Base-by-base conservation (phyloP, 306 rosid species). In the Alnus rubra region DNA sequence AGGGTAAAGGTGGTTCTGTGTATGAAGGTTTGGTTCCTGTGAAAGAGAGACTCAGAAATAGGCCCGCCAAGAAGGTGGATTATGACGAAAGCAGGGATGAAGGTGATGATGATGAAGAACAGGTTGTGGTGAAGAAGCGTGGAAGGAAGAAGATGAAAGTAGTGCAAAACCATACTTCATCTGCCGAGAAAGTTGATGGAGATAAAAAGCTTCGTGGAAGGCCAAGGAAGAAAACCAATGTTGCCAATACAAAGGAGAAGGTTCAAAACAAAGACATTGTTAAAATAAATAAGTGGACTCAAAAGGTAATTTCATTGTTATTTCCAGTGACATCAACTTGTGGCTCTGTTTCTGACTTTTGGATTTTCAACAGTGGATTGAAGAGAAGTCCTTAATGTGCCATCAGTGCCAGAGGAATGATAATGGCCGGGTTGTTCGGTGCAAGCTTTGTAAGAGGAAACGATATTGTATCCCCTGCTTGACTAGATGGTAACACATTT, bases 331-430 rank as follows among this genome's bases (percentile, higher is more conserved):
- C 45, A 42, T 42, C 45, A 1, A 5, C 1, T 42, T 42, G 45
- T 42, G 8, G 7, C 45, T 42, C 45, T 42, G 74, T 49, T 78
- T 78, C 49, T 39, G 49, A 78, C 39, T 4, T 33, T 80, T 28
- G 28, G 45, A 6, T 42, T 68, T 47, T 56, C 23, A 37, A 59
- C 88, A 89, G 93, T 84, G 53, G 81, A 69, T 80, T 33, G 92
- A 80, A 75, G 83, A 88, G 53, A 39, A 19, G 19, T 83, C 85
- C 79, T 69, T 77, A 67, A 92, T 91, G 97, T 94, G 97, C 79
- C 98, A 92, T 88, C 97, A 94, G 67, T 92, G 98, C 60, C 95
- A 94, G 83, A 91, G 93, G 83, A 92, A 88, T 78, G 97, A 91
- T 48, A 94, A 91, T 79, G 97, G 94, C 35, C 33, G 72, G 59